phyloP scores from a whole-genome alignment of 164 flowering plant species.

The Taxillus chinensis region DNA sequence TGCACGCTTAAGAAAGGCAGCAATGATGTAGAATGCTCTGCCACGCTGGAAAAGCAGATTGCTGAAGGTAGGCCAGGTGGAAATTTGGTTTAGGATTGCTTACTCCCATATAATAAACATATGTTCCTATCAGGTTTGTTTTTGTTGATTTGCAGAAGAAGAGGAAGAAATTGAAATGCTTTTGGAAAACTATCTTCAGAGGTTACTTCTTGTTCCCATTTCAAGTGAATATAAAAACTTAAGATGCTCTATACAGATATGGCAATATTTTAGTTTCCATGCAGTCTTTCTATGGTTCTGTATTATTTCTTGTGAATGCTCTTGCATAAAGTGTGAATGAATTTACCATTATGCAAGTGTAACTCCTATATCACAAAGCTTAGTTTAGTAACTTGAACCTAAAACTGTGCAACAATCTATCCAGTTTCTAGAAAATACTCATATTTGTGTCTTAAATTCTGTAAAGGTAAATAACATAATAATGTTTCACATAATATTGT shows the following conservation, averaged over 20 bases:
- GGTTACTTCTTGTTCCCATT: constrained; percentile 32
- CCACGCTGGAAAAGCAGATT: constrained; percentile 72
- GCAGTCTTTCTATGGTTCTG: too few relatives aligned
- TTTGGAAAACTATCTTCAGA: constrained; percentile 89
- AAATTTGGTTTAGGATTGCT: background rate
- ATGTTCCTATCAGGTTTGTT: constrained; percentile 7
- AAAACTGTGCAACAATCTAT: too few relatives aligned
- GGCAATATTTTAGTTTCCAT: too few relatives aligned
- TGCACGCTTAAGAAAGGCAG: constrained; percentile 51
- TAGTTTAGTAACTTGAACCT: too few relatives aligned
- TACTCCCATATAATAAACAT: background rate
- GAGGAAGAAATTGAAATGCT: constrained; percentile 99
- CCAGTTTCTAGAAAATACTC: too few relatives aligned
- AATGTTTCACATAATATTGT: too few relatives aligned
- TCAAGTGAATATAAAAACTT: background rate
- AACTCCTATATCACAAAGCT: too few relatives aligned
- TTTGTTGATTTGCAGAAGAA: constrained; percentile 59
- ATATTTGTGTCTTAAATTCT: too few relatives aligned
- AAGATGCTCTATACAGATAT: background rate
- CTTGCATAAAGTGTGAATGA: too few relatives aligned
- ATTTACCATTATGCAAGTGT: too few relatives aligned
- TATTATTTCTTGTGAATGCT: too few relatives aligned
- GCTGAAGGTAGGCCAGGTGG: constrained; percentile 63
- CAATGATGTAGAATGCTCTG: constrained; percentile 61
- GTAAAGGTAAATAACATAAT: too few relatives aligned